Base-by-base conservation (phyloP, 2,329 filamentous ascomycete genomes). In the Penicillium sp. region DNA sequence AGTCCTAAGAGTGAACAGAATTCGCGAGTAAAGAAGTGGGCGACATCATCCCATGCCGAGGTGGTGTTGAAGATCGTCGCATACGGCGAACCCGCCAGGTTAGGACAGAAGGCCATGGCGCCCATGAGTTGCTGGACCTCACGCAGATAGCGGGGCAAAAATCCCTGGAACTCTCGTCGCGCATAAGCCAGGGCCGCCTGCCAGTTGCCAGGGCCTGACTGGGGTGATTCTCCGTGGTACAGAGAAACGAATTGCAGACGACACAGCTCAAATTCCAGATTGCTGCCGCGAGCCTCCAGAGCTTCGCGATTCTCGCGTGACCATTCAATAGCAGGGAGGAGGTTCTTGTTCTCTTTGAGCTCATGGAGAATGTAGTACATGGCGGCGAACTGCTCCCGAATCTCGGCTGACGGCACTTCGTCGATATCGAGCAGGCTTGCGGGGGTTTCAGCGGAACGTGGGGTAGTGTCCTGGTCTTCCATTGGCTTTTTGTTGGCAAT, bases 251-350 rank as follows among this genome's bases (percentile, higher is more conserved):
- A 98, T 52, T 95, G 87, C 12, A 96, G 72, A 48, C 87, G 84
- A 66, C 82, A 86, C 2, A 98, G 79, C 57, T 98, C 90, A 48
- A 96, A 98, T 60, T 96, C 90, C 2, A 98, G 76, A 52, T 94
- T 95, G 56, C 87, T 95, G 2, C 89, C 90, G 32, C 87, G 77
- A 3, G 77, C 75, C 56, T 95, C 87, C 2, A 98, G 73, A 16
- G 80, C 72, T 4, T 66, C 62, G 41, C 80, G 82, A 55, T 95
- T 83, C 16, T 73, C 59, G 25, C 80, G 73, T 0, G 92, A 86
- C 92, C 92, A 98, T 37, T 77, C 69, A 15, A 98, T 96, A 1
- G 92, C 92, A 0, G 88, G 86, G 0, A 76, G 64, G 1, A 96
- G 75, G 52, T 95, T 85, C 34, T 75, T 76, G 16, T 76, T 64